Evolutionary conservation across 2,329 filamentous ascomycete species (phyloP).

Genomic region (Pyrenochaeta sp.): DNA sequence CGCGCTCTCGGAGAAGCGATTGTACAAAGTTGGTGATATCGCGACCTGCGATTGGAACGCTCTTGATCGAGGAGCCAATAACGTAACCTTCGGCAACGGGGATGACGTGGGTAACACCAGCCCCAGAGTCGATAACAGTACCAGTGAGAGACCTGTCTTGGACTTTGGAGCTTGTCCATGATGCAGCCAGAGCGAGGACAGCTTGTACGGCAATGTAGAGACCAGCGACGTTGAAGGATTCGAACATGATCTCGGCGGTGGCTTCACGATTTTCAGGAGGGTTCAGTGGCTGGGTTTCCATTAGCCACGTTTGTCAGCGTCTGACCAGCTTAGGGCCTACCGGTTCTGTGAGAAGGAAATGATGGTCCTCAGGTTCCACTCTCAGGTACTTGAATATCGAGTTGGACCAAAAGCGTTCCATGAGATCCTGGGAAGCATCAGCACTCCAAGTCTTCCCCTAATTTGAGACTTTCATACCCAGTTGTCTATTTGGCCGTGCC

Average conservation of each 20-base stretch:
- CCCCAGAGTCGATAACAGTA: conserved; percentile 97
- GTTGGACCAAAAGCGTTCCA: conserved; percentile 99
- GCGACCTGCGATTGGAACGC: conserved; percentile 95
- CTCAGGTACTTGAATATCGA: conserved; percentile 99
- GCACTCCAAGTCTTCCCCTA: conserved; percentile 1
- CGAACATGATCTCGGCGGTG: conserved; percentile 99
- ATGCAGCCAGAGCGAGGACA: conserved; percentile 93
- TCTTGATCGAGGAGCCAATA: conserved; percentile 98
- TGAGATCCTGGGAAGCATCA: conserved; percentile 75
- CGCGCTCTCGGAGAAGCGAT: conserved; percentile 91
- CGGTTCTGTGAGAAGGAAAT: conserved; percentile 96
- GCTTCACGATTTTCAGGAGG: conserved; percentile 99
- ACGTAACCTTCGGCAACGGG: conserved; percentile 98
- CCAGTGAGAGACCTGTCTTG: conserved; percentile 95
- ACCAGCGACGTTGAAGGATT: conserved; percentile 99
- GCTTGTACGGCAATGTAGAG: conserved; percentile 99
- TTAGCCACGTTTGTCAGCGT: conserved; percentile 19
- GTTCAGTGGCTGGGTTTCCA: conserved; percentile 79
- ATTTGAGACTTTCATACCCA: conserved; percentile 70
- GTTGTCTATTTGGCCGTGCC: conserved; percentile 98
- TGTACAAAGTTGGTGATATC: conserved; percentile 99
- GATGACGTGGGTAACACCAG: conserved; percentile 98
- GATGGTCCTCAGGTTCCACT: conserved; percentile 98
- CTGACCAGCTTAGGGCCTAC: conserved; percentile 61
- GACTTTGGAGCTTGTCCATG: conserved; percentile 98